Conservation (phyloP, 2,329 filamentous ascomycete species). For the Epichloe scottii region DNA sequence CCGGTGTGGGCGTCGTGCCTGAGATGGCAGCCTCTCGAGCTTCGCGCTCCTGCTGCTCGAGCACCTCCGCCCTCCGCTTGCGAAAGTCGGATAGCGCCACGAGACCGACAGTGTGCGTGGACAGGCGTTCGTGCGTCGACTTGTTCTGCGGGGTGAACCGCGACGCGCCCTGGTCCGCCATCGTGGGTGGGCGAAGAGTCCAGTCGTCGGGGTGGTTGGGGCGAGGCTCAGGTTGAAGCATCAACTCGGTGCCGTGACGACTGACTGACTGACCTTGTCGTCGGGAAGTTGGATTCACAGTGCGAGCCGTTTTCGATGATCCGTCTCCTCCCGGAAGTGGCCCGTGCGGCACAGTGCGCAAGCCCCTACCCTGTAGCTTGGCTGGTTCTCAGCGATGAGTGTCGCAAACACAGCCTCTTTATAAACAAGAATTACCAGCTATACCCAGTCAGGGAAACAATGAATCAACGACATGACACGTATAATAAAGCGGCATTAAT, state of each 20-base stretch:
- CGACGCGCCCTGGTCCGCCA: constrained; percentile 26
- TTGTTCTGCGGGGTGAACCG: constrained; percentile 67
- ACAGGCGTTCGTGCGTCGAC: constrained; percentile 69
- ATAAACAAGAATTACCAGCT: too few species aligned
- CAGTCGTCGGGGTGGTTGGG: too few species aligned
- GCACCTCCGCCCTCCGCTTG: constrained; percentile 87
- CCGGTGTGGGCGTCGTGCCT: constrained; percentile 32
- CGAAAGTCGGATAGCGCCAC: constrained; percentile 89
- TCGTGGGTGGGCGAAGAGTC: not conserved
- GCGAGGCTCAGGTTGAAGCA: too few species aligned
- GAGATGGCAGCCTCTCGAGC: constrained; percentile 48
- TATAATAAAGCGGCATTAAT: too few species aligned
- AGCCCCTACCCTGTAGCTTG: not conserved
- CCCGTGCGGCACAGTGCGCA: not conserved
- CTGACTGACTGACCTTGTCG: too few species aligned
- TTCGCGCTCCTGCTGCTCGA: constrained; percentile 80
- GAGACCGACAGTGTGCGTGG: constrained; percentile 78
- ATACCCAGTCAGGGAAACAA: not conserved
- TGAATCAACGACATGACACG: too few species aligned
- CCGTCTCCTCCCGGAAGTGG: not conserved
- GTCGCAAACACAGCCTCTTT: too few species aligned
- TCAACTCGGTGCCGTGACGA: too few species aligned
- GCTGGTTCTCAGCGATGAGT: too few species aligned
- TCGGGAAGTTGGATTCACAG: too few species aligned
- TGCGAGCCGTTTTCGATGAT: too few species aligned